Evolutionary conservation across 495 filamentous ascomycete genomes (phyloP), one percentile per base, ranked within the genome.

Genomic region (Venustampulla echinocandica): DNA sequence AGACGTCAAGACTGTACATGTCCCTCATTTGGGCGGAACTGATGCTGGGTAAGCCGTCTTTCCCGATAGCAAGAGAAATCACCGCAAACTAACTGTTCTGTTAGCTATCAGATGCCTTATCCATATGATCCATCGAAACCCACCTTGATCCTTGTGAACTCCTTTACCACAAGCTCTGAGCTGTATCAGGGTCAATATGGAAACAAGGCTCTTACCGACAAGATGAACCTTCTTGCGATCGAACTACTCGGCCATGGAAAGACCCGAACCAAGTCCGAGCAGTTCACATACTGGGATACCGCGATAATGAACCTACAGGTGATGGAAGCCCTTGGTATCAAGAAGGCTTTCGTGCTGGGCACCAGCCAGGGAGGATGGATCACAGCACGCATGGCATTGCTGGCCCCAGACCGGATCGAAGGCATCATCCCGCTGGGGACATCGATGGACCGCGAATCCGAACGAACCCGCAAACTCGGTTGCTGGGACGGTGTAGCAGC

Each of bases 341-440:
- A 69, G 19, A 73, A 73, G 54, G 75, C 71, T 10, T 81, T 77
- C 42, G 69, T 69, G 0, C 58, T 81, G 1, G 79, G 80, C 4
- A 79, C 76, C 0, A 76, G 71, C 47, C 78, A 83, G 56, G 80
- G 80, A 2, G 77, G 76, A 0, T 83, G 75, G 75, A 69, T 83
- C 13, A 71, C 70, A 0, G 64, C 66, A 1, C 58, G 71, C 36
- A 82, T 82, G 79, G 78, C 76, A 1, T 42, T 82, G 23, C 49
- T 81, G 25, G 68, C 67, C 5, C 79, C 38, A 2, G 18, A 40
- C 15, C 18, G 71, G 70, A 77, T 82, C 45, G 44, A 60, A 9
- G 80, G 80, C 4, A 67, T 84, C 28, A 61, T 84, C 14, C 69
- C 71, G 1, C 56, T 82, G 0, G 80, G 77, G 11, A 81, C 79